phyloP scores from a whole-genome alignment of 192 early-diverging fungal genomes.

The Phlyctochytrium planicorne region DNA sequence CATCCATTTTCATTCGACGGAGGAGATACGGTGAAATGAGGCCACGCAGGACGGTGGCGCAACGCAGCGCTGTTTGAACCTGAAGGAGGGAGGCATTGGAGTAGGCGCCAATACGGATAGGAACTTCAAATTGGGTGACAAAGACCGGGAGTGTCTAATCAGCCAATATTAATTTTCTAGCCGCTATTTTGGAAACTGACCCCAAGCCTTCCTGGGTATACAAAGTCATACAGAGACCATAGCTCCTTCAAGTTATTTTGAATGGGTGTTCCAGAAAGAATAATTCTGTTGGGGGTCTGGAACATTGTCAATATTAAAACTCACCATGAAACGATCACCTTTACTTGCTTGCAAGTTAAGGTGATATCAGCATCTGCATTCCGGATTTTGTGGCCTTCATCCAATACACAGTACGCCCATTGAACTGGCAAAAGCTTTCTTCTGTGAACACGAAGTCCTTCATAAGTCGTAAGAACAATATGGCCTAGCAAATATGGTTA shows the following conservation, averaged over 20 bases:
- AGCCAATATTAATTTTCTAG: constrained; percentile 2
- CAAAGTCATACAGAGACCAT: constrained; percentile 59
- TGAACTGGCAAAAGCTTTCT: constrained; percentile 63
- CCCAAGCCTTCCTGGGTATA: constrained; percentile 58
- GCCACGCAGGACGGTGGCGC: constrained; percentile 87
- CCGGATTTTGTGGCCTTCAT: constrained; percentile 96
- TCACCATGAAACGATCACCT: constrained; percentile 36
- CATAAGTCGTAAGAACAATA: constrained; percentile 86
- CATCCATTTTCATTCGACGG: constrained; percentile 88
- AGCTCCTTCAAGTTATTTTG: constrained; percentile 59
- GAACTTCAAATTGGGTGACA: constrained; percentile 86
- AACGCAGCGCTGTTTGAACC: constrained; percentile 92
- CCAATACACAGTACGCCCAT: constrained; percentile 88
- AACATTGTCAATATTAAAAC: not conserved
- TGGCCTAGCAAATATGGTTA: constrained; percentile 57
- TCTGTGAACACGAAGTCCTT: constrained; percentile 72
- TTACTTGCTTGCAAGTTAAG: constrained; percentile 42
- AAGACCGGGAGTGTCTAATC: constrained; percentile 76
- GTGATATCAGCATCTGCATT: constrained; percentile 92
- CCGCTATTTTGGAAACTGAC: constrained; percentile 15
- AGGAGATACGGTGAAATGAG: constrained; percentile 92
- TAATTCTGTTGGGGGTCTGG: constrained; percentile 49
- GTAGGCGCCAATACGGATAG: constrained; percentile 89
- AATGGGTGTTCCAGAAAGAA: constrained; percentile 62
- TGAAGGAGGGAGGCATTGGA: constrained; percentile 86